Base-by-base conservation (phyloP, 352 stramenopile species). In the Globisporangium cederbergense region DNA sequence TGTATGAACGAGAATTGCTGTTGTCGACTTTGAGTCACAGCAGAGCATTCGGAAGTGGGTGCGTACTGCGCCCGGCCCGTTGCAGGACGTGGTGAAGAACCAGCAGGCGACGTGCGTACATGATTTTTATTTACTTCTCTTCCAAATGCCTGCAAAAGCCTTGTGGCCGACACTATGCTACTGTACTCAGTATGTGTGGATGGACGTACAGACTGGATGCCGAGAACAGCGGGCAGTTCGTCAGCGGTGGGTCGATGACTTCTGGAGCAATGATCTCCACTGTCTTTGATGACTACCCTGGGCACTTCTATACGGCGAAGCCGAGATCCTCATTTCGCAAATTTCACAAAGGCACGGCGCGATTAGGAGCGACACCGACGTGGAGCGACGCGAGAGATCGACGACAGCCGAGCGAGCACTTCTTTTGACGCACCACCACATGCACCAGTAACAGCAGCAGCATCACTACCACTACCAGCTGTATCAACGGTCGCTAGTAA, bases 11-110 rank as follows among this genome's bases (percentile, higher is more conserved):
- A n/a, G 40, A 13, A 18, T 43, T 43, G 38, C 32, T 36, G 32
- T n/a, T 47, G 42, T 46, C 81, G 78, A 81, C 50, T 62, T 81
- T 52, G 76, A 79, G 55, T 88, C 77, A 5, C 77, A 88, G 55
- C 78, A 81, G 64, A 88, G 79, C 58, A 92, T 92, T 64, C 72
- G 88, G 47, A 90, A 89, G 68, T 92, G 81, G 83, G 80, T 90
- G 66, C 81, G 79, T 4, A 71, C 83, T 13, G 78, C 91, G 51
- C 83, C 83, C 0, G 83, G 83, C 0, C 83, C 83, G 16, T 64
- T 93, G 51, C 81, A 89, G 57, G 83, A 91, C 51, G 79, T 93
- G 53, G 87, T 93, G 70, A 89, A 91, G 68, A 79, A 87, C 60
- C 73, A 85, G 46, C 73, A 75, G 20, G 73, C 77, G 30, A 74